These are phyloP conservation scores for Trichophyton verrucosum DNA, from an alignment of 2,329 filamentous ascomycete genomes.

Conservation along the genomic window DNA sequence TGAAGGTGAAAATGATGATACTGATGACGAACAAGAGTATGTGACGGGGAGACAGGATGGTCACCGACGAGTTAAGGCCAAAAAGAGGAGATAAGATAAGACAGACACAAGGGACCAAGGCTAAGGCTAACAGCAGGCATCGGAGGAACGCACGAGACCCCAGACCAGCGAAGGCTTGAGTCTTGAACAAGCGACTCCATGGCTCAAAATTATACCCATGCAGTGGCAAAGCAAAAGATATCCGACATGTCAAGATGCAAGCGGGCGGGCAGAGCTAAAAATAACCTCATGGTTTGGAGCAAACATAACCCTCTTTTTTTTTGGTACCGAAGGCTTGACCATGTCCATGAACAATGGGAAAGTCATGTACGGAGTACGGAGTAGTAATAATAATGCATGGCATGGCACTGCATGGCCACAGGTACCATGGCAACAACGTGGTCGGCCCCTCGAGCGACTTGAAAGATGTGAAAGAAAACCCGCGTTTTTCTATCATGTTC, in stretches of 20 bases:
- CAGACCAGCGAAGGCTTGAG: background rate
- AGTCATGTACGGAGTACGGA: no score
- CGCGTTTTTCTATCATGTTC: background rate
- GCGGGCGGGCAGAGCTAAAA: background rate
- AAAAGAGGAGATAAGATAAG: no score
- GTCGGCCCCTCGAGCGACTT: background rate
- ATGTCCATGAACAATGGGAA: background rate
- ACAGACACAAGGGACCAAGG: background rate
- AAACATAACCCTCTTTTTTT: background rate
- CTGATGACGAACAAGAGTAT: no score
- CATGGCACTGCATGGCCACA: background rate
- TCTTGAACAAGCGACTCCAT: background rate
- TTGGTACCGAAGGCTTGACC: no score
- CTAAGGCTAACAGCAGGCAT: background rate
- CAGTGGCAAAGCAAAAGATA: background rate
- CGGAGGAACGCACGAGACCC: background rate
- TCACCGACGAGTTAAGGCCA: no score
- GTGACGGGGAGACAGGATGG: no score
- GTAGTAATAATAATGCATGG: background rate
- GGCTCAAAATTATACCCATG: background rate
- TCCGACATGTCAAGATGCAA: background rate
- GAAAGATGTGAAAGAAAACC: background rate
- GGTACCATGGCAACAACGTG: background rate
- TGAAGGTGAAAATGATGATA: background rate
- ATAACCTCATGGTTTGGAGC: background rate